Conservation (phyloP, 495 filamentous ascomycete genomes). For the Terfezia boudieri region DNA sequence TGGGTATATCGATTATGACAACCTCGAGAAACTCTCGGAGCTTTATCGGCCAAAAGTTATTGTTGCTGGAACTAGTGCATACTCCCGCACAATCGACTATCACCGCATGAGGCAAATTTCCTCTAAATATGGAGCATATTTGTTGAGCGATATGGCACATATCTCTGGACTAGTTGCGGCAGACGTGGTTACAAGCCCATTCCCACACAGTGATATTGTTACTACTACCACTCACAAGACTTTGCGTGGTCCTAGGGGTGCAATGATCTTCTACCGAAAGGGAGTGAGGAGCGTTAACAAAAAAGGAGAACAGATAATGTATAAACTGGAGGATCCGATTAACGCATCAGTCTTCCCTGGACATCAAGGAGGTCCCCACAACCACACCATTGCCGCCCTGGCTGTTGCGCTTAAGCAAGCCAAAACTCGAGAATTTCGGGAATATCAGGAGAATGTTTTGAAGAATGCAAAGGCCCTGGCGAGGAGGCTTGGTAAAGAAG, state of each 20-base stretch:
- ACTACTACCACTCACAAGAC: slow-evolving; percentile 99
- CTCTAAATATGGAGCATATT: slow-evolving; percentile 76
- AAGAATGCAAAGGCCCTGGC: slow-evolving; percentile 73
- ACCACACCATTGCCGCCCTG: slow-evolving; percentile 93
- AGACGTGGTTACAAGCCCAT: slow-evolving; percentile 74
- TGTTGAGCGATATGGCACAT: slow-evolving; percentile 93
- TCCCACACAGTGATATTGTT: slow-evolving; percentile 72
- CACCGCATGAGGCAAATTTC: slow-evolving; percentile 64
- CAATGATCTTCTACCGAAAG: slow-evolving; percentile 95
- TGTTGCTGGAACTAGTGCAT: slow-evolving; percentile 81
- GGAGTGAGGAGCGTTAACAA: slow-evolving; percentile 62
- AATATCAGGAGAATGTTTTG: slow-evolving; percentile 74
- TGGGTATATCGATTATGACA: slow-evolving; percentile 82
- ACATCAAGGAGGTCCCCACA: slow-evolving; percentile 94
- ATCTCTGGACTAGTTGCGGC: slow-evolving; percentile 87
- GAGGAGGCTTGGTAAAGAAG: slow-evolving; percentile 35
- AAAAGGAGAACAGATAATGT: slow-evolving; percentile 66
- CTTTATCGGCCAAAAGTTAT: slow-evolving; percentile 91
- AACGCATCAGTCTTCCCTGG: slow-evolving; percentile 97
- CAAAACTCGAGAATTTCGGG: slow-evolving; percentile 63
- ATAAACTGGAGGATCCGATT: slow-evolving; percentile 84
- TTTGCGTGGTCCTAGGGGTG: slow-evolving; percentile 77
- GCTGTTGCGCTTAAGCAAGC: slow-evolving; percentile 87
- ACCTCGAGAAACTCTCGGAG: slow-evolving; percentile 59
- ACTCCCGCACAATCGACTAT: slow-evolving; percentile 88